A percentile compares a stretch with the other conserved stretches of the same genome.
These are phyloP conservation scores for Solanum appendiculatum DNA, from an alignment of 257 asterid species.

Conservation along the genomic window DNA sequence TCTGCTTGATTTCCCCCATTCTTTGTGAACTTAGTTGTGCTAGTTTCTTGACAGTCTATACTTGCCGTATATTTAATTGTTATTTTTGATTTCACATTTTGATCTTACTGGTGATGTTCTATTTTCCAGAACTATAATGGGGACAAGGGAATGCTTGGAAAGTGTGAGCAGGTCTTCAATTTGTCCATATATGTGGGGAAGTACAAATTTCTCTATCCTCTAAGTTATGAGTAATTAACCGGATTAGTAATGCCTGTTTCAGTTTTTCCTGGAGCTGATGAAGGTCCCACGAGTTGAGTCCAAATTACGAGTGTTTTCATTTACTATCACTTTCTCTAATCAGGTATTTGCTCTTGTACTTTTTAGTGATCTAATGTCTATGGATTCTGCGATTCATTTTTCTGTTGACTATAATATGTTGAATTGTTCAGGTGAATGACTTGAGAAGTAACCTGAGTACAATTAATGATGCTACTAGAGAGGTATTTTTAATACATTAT, in stretches of 20 bases:
- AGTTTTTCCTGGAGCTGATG: slow-evolving; percentile 97
- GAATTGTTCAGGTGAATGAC: slow-evolving; percentile 67
- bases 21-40: background rate
- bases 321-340: slow-evolving; percentile 70
- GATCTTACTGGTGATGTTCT: slow-evolving; percentile 7
- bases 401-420: slow-evolving; percentile 10
- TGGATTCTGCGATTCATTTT: background rate
- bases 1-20: background rate
- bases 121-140: slow-evolving; percentile 77
- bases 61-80: background rate
- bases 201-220: background rate
- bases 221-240: background rate
- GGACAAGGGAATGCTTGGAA: slow-evolving; percentile 90
- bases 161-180: slow-evolving; percentile 82
- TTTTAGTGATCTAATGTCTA: background rate
- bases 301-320: slow-evolving; percentile 94
- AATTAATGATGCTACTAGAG: slow-evolving; percentile 73
- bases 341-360: slow-evolving; percentile 48
- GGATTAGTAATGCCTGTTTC: slow-evolving; percentile 22
- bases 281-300: slow-evolving; percentile 97
- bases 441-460: slow-evolving; percentile 59
- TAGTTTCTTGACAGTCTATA: background rate
- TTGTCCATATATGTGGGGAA: background rate
- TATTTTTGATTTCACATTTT: background rate
- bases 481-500: slow-evolving; percentile 37